These are phyloP conservation scores for Mrakia gelida DNA, from an alignment of 768 basidiomycete genomes.

Conservation along the genomic window DNA sequence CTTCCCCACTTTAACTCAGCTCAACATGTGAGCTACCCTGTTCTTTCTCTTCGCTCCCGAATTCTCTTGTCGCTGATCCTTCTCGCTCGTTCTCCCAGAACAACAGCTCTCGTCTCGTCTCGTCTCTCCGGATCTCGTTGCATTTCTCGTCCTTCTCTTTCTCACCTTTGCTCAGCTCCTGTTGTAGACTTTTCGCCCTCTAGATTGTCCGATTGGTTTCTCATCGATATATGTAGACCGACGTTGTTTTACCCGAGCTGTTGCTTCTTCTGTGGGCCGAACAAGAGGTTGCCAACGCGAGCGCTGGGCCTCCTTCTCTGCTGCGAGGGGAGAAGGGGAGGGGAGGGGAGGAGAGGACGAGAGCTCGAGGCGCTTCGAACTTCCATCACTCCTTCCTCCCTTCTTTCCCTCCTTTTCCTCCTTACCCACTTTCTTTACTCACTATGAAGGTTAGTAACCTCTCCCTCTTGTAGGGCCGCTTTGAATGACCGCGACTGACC, in stretches of 20 bases:
- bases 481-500: not conserved
- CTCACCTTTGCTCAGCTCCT: not conserved
- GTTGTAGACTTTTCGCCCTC: not conserved
- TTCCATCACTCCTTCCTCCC: not conserved
- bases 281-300: no score
- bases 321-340: not conserved
- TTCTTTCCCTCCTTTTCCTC: not conserved
- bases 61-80: not conserved
- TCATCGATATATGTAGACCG: no score
- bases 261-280: no score
- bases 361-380: not conserved
- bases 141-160: not conserved
- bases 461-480: not conserved
- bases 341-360: not conserved
- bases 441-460: slow-evolving; percentile 5
- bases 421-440: not conserved
- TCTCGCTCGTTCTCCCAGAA: not conserved
- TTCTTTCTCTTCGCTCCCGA: not conserved
- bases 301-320: no score
- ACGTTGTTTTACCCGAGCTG: no score
- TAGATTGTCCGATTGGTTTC: no score
- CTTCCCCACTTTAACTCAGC: no score
- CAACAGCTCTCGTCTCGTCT: no score
- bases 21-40: no score
- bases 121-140: no score